These are phyloP conservation scores for Termitomyces sp. DNA, from an alignment of 1,284 basidiomycete species.

Conservation along the genomic window DNA sequence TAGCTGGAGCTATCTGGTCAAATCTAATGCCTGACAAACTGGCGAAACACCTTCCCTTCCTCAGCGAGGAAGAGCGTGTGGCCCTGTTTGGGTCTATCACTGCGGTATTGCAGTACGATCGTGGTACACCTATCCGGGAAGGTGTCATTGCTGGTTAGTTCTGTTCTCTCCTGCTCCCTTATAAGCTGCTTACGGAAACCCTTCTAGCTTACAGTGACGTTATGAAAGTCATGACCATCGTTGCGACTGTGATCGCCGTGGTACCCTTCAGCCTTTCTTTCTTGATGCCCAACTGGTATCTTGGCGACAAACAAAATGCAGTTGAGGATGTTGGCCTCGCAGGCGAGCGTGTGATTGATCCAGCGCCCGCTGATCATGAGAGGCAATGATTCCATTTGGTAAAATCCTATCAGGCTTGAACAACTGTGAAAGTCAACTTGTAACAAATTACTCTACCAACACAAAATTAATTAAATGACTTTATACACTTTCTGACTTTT, in stretches of 20 bases:
- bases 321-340: constrained; percentile 32
- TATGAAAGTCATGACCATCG: constrained; percentile 51
- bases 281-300: constrained; percentile 43
- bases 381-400: constrained; percentile 5
- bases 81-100: constrained; percentile 50
- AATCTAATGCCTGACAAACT: constrained; percentile 58
- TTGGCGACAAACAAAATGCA: constrained; percentile 43
- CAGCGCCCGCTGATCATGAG: constrained; percentile 3
- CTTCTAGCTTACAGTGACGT: constrained; percentile 45
- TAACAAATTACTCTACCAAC: neutral
- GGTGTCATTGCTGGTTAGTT: constrained; percentile 50
- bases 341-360: constrained; percentile 20
- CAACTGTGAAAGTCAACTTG: neutral
- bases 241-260: constrained; percentile 36
- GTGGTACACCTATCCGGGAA: constrained; percentile 49
- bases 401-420: neutral
- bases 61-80: constrained; percentile 31
- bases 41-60: constrained; percentile 44
- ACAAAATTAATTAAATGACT: neutral
- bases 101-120: constrained; percentile 38
- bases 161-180: neutral
- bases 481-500: neutral
- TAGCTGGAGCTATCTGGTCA: constrained; percentile 58
- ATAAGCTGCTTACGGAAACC: neutral
- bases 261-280: constrained; percentile 36